These are phyloP conservation scores for Ogataea neopini DNA, from an alignment of 805 yeast genomes.

Conservation along the genomic window DNA sequence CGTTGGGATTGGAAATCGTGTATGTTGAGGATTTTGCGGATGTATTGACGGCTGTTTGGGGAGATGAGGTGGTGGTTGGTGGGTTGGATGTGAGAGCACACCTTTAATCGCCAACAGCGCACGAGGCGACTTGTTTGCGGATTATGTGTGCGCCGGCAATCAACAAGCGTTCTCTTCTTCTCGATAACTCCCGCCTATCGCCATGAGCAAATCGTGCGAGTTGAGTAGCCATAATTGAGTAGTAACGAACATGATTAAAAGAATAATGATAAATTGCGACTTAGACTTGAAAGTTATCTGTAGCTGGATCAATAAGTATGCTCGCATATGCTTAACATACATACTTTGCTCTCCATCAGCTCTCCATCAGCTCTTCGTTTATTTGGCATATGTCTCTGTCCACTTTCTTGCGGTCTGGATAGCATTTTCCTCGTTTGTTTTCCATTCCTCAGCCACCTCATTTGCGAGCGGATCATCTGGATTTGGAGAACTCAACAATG, in stretches of 20 bases:
- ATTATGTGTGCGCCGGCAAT: no score
- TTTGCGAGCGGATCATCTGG: conserved; percentile 98
- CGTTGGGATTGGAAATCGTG: conserved; percentile 56
- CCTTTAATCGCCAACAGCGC: neutral
- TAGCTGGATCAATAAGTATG: no score
- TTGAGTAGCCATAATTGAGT: no score
- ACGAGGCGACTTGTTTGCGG: no score
- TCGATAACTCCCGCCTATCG: no score
- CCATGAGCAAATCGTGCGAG: no score
- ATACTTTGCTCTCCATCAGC: no score
- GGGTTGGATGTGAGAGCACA: conserved; percentile 5
- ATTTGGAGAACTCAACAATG: conserved; percentile 91
- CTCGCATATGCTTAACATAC: no score
- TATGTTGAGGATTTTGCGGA: conserved; percentile 82
- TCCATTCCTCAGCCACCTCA: conserved; percentile 97
- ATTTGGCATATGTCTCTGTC: conserved; percentile 62
- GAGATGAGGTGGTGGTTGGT: conserved; percentile 37
- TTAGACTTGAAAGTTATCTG: no score
- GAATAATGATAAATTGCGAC: neutral
- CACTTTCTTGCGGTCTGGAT: conserved; percentile 76
- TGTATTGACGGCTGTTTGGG: conserved; percentile 74
- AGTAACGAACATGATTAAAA: no score
- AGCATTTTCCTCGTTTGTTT: conserved; percentile 78
- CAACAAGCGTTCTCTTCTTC: no score
- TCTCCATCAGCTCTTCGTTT: no score